These are phyloP conservation scores for Bipolaris oryzae DNA, from an alignment of 2,329 filamentous ascomycete species.

Conservation along the genomic window DNA sequence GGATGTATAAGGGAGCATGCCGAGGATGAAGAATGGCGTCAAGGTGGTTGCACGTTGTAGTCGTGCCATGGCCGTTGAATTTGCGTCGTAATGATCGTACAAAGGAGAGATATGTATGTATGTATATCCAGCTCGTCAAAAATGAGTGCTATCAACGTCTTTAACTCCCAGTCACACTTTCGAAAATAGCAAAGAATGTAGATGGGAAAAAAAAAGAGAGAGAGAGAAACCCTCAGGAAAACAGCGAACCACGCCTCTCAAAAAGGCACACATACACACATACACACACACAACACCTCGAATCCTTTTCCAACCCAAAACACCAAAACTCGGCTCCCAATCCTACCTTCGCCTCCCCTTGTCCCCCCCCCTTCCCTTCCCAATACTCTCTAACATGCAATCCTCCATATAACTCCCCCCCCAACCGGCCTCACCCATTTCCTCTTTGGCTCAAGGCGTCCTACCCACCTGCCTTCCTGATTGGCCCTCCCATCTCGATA, in stretches of 20 bases:
- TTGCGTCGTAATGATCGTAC: neutral
- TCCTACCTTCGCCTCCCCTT: no score
- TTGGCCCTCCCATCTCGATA: constrained; percentile 6
- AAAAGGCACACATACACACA: neutral
- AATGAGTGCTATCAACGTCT: neutral
- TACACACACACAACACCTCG: neutral
- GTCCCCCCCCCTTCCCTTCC: no score
- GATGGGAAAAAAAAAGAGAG: neutral
- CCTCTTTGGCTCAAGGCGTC: constrained; percentile 17
- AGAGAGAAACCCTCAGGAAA: neutral
- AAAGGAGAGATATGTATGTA: neutral
- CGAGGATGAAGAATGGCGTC: neutral
- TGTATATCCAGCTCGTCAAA: no score
- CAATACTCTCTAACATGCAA: no score
- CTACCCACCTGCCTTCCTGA: neutral
- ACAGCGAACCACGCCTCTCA: neutral
- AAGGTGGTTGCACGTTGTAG: neutral
- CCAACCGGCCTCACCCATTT: constrained; percentile 7
- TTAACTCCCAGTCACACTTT: neutral
- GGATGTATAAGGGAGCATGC: neutral
- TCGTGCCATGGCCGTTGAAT: neutral
- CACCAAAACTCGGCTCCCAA: no score
- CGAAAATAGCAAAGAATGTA: neutral
- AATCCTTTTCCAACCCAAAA: no score
- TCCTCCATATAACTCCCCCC: no score